Evolutionary conservation across 1,139 yeast species (phyloP).

Genomic region (Zhuliangozyma blackwelliae): DNA sequence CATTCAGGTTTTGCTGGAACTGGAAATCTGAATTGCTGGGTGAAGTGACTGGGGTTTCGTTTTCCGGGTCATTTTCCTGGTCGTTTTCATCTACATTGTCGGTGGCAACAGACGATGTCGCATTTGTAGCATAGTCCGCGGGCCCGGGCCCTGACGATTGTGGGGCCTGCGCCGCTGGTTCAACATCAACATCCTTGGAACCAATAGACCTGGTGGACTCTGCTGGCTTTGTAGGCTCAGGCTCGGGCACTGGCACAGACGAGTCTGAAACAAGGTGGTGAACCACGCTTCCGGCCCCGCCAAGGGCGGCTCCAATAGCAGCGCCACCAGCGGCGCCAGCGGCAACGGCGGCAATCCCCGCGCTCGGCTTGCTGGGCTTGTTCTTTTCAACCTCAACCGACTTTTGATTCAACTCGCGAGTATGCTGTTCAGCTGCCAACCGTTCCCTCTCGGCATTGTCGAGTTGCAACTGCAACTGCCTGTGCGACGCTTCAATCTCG

Average conservation of each 20-base stretch:
- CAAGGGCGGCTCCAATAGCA: conserved; percentile 15
- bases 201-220: background rate
- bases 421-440: conserved; percentile 23
- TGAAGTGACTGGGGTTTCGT: conserved; percentile 55
- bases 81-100: conserved; percentile 3
- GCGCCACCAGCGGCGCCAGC: conserved; percentile 13
- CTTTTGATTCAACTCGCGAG: conserved; percentile 23
- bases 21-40: conserved; percentile 53
- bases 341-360: conserved; percentile 6
- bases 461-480: conserved; percentile 21
- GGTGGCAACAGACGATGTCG: conserved; percentile 34
- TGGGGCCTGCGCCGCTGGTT: conserved; percentile 15
- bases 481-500: conserved; percentile 24
- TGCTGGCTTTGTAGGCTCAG: too few relatives aligned
- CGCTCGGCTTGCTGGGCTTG: conserved; percentile 16
- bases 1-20: conserved; percentile 42
- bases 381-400: conserved; percentile 12
- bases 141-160: conserved; percentile 15
- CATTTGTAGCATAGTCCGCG: conserved; percentile 19
- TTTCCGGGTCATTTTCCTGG: conserved; percentile 29
- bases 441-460: conserved; percentile 20
- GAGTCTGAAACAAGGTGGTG: background rate
- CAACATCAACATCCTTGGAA: conserved; percentile 1
- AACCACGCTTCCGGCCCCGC: conserved; percentile 3
- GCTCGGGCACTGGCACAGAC: too few relatives aligned